Conservation (phyloP, 495 filamentous ascomycete species). For the Immersiella caudata region DNA sequence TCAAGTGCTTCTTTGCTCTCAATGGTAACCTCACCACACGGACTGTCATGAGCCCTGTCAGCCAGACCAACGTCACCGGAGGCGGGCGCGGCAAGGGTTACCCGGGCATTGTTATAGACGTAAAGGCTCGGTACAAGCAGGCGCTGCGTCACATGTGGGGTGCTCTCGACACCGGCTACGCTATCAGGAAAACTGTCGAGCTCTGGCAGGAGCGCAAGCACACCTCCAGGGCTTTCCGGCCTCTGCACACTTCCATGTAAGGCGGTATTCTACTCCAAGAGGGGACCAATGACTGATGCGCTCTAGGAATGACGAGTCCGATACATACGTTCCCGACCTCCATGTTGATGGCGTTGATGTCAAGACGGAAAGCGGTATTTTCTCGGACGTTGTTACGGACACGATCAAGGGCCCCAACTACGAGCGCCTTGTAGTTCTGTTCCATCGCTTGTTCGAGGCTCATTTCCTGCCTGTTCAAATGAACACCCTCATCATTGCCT, state of each 20-base stretch:
- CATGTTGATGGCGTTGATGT: constrained; percentile 44
- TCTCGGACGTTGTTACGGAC: constrained; percentile 51
- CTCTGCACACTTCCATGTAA: constrained; percentile 53
- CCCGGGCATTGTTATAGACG: constrained; percentile 54
- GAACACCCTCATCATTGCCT: constrained; percentile 61
- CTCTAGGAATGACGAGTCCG: constrained; percentile 43
- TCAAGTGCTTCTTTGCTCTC: constrained; percentile 73
- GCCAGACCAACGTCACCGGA: constrained; percentile 67
- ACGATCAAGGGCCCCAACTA: constrained; percentile 49
- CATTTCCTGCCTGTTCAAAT: constrained; percentile 69
- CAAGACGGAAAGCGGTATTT: constrained; percentile 50
- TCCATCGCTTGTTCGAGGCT: constrained; percentile 67
- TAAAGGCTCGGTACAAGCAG: constrained; percentile 65
- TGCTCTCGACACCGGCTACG: constrained; percentile 66
- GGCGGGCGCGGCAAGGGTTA: constrained; percentile 51
- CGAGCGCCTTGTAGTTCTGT: constrained; percentile 50
- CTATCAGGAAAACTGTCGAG: constrained; percentile 51
- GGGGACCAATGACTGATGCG: neutral
- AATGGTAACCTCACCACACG: constrained; percentile 61
- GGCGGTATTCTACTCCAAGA: constrained; percentile 12
- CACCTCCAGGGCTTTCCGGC: constrained; percentile 52
- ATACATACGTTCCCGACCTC: constrained; percentile 49
- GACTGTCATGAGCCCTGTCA: constrained; percentile 63
- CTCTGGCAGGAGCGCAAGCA: constrained; percentile 55
- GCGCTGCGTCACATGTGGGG: constrained; percentile 75